Evolutionary conservation across 1,284 basidiomycete species (phyloP).

Genomic region (Mycena citricolor): DNA sequence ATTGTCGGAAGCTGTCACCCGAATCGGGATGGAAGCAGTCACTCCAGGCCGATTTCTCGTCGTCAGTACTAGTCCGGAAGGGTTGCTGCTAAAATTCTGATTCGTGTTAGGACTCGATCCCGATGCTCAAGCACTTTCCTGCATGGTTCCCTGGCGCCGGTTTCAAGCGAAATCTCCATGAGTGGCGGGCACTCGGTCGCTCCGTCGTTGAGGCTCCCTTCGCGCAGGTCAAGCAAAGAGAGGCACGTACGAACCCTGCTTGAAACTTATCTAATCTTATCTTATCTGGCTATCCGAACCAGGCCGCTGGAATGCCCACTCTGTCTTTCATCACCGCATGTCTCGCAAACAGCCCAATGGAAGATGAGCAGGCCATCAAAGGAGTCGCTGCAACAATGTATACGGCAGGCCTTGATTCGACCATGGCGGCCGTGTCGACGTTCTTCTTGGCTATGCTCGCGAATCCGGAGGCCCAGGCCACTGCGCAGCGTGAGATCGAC

Average conservation of each 20-base stretch:
- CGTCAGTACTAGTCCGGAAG: background rate
- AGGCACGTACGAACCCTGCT: no score
- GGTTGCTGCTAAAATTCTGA: background rate
- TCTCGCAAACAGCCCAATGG: no score
- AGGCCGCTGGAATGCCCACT: background rate
- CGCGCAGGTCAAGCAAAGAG: constrained; percentile 51
- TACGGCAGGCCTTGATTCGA: constrained; percentile 13
- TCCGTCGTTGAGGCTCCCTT: constrained; percentile 65
- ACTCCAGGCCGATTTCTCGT: constrained; percentile 28
- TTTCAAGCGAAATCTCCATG: constrained; percentile 53
- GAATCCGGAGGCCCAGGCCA: constrained; percentile 39
- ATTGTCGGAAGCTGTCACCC: constrained; percentile 4
- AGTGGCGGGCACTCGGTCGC: constrained; percentile 63
- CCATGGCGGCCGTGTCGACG: background rate
- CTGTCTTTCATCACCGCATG: constrained; percentile 4
- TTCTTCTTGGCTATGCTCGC: constrained; percentile 14
- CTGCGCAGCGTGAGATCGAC: constrained; percentile 55
- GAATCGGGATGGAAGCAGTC: constrained; percentile 7
- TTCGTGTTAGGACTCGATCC: constrained; percentile 17
- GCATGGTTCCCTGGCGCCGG: constrained; percentile 42
- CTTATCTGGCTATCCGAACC: no score
- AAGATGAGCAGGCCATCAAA: background rate
- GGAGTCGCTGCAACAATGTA: constrained; percentile 8
- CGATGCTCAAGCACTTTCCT: constrained; percentile 40
- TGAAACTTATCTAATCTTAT: no score